These are phyloP conservation scores for Boletellus emodensis DNA, from an alignment of 768 basidiomycete genomes.

Conservation along the genomic window DNA sequence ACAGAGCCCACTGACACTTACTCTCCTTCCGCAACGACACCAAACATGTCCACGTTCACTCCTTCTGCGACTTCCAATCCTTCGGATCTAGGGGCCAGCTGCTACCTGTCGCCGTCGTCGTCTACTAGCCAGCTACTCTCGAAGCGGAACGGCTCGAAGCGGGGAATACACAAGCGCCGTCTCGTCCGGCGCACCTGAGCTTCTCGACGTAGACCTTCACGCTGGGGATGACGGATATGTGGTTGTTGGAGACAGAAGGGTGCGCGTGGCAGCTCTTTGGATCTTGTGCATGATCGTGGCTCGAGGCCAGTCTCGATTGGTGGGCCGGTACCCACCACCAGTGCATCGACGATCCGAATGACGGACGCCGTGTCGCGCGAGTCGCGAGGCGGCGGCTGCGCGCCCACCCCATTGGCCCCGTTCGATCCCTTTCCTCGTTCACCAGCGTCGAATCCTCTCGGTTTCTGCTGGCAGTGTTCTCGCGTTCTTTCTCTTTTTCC, in stretches of 20 bases:
- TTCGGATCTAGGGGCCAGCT: conserved; percentile 8
- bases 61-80: conserved; percentile 7
- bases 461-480: background rate
- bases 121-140: background rate
- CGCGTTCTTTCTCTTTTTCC: too few relatives aligned
- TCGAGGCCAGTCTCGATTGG: conserved; percentile 5
- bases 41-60: background rate
- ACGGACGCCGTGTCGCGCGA: conserved; percentile 2
- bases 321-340: conserved; percentile 11
- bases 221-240: background rate
- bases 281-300: background rate
- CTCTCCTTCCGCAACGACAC: conserved; percentile 7
- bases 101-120: conserved; percentile 18
- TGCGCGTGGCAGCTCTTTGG: background rate
- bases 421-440: background rate
- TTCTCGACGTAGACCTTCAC: background rate
- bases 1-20: conserved; percentile 25
- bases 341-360: background rate
- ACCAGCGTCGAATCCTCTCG: background rate
- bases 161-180: conserved; percentile 21
- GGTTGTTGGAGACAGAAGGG: background rate
- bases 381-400: conserved; percentile 5
- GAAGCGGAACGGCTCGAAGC: conserved; percentile 19
- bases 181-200: conserved; percentile 13
- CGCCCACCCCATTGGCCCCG: background rate